phyloP scores from a whole-genome alignment of 352 stramenopile genomes.

The Phytophthora foliorum region DNA sequence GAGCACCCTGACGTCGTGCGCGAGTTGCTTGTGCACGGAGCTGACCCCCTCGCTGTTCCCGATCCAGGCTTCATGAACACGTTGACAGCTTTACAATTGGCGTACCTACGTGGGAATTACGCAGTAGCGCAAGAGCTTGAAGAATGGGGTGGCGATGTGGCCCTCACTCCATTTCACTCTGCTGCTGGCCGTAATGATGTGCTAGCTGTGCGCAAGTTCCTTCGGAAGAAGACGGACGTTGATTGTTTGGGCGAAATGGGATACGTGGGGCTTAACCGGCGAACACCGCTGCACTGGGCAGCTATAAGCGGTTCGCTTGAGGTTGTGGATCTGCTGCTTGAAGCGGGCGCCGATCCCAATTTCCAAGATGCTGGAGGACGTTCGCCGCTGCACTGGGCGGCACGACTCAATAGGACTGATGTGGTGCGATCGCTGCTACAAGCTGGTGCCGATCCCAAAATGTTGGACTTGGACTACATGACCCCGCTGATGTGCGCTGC shows the following conservation, averaged over 20 bases:
- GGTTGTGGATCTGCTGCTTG: slow-evolving; percentile 71
- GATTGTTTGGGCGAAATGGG: slow-evolving; percentile 84
- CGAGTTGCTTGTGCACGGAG: slow-evolving; percentile 71
- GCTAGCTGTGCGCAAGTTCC: slow-evolving; percentile 62
- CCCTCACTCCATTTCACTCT: slow-evolving; percentile 81
- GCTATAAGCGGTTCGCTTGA: slow-evolving; percentile 71
- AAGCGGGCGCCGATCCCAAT: slow-evolving; percentile 73
- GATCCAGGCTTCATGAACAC: slow-evolving; percentile 89
- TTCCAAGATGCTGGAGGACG: slow-evolving; percentile 80
- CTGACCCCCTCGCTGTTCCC: slow-evolving; percentile 69
- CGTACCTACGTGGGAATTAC: slow-evolving; percentile 83
- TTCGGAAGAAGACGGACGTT: slow-evolving; percentile 64
- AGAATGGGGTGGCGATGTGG: slow-evolving; percentile 83
- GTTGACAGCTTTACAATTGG: slow-evolving; percentile 77
- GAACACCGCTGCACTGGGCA: slow-evolving; percentile 85
- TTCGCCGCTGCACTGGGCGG: slow-evolving; percentile 83
- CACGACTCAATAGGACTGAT: slow-evolving; percentile 64
- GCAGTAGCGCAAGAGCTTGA: slow-evolving; percentile 81
- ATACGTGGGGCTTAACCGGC: slow-evolving; percentile 82
- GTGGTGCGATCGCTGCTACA: slow-evolving; percentile 61
- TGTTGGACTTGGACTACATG: slow-evolving; percentile 70
- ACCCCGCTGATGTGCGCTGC: slow-evolving; percentile 80
- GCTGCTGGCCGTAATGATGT: slow-evolving; percentile 74
- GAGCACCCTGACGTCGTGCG: slow-evolving; percentile 74
- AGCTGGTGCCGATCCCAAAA: slow-evolving; percentile 48